Percentiles rank a stretch among this genome's conserved stretches.
Evolutionary conservation across 176 grass and related monocot species (phyloP).

Genomic region (Aegilops bicornis): DNA sequence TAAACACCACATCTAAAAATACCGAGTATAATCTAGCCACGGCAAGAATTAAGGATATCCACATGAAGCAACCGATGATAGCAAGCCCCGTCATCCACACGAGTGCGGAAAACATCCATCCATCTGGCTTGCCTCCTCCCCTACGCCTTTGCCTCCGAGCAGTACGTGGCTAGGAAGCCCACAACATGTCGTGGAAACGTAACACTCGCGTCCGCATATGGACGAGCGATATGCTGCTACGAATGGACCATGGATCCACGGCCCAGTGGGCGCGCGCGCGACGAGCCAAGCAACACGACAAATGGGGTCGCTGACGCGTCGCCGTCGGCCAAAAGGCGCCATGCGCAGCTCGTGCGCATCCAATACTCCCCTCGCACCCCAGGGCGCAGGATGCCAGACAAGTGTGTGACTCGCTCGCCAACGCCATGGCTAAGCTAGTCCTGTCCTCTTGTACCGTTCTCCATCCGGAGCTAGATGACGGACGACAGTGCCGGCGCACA

Average conservation of each 20-base stretch:
- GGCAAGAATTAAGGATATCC: not conserved
- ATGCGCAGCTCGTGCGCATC: not conserved
- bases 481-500: no score
- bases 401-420: not conserved
- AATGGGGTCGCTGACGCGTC: constrained; percentile 32
- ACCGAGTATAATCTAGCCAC: not conserved
- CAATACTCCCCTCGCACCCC: no score
- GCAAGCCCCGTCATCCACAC: not conserved
- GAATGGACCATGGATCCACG: not conserved
- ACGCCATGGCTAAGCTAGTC: no score
- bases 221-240: not conserved
- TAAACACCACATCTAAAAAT: not conserved
- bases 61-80: not conserved
- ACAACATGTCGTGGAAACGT: not conserved
- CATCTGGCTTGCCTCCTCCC: not conserved
- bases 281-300: not conserved
- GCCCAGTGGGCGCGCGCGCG: not conserved
- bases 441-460: no score
- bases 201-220: not conserved
- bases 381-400: not conserved
- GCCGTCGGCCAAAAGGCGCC: constrained; percentile 26
- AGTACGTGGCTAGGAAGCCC: not conserved
- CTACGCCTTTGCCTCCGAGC: not conserved
- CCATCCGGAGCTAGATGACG: no score
- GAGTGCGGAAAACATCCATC: not conserved